A percentile compares a stretch with the other conserved stretches of the same genome.
Evolutionary conservation across 805 yeast species (phyloP).

Genomic region (Candida boleticola): DNA sequence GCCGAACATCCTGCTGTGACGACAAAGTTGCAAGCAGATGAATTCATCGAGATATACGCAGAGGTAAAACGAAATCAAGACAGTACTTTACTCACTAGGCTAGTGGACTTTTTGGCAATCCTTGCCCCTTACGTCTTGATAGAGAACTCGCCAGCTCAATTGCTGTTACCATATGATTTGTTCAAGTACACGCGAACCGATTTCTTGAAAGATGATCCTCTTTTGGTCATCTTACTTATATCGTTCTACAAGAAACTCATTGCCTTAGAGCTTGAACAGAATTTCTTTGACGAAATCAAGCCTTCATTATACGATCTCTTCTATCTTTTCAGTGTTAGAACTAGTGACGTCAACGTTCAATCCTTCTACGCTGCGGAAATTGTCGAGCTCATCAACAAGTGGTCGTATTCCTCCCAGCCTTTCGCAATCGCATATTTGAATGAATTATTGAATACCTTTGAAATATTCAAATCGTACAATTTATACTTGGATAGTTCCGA

Average conservation of each 20-base stretch:
- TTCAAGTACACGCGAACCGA: slow-evolving; percentile 13
- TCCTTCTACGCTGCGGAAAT: slow-evolving; percentile 16
- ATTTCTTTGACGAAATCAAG: slow-evolving; percentile 6
- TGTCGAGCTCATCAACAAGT: slow-evolving; percentile 15
- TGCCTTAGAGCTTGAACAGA: not conserved
- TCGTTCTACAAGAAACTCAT: slow-evolving; percentile 24
- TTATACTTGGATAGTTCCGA: slow-evolving; percentile 13
- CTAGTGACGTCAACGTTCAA: slow-evolving; percentile 10
- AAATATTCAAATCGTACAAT: slow-evolving; percentile 20
- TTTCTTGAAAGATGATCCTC: slow-evolving; percentile 23
- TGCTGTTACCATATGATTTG: slow-evolving; percentile 2
- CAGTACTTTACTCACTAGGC: slow-evolving; percentile 17
- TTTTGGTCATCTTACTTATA: slow-evolving; percentile 22
- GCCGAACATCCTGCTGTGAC: not conserved
- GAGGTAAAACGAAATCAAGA: slow-evolving; percentile 9
- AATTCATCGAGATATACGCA: slow-evolving; percentile 9
- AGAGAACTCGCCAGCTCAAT: slow-evolving; percentile 1
- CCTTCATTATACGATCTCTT: slow-evolving; percentile 8
- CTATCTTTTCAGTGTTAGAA: slow-evolving; percentile 7
- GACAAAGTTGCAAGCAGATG: not conserved
- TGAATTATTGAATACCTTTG: slow-evolving; percentile 7
- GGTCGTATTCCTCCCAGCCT: slow-evolving; percentile 16
- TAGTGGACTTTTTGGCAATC: slow-evolving; percentile 16
- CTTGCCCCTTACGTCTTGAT: slow-evolving; percentile 10
- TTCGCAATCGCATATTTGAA: slow-evolving; percentile 6